Conservation (phyloP, 306 rosid species). For the Cajanus cajan region DNA sequence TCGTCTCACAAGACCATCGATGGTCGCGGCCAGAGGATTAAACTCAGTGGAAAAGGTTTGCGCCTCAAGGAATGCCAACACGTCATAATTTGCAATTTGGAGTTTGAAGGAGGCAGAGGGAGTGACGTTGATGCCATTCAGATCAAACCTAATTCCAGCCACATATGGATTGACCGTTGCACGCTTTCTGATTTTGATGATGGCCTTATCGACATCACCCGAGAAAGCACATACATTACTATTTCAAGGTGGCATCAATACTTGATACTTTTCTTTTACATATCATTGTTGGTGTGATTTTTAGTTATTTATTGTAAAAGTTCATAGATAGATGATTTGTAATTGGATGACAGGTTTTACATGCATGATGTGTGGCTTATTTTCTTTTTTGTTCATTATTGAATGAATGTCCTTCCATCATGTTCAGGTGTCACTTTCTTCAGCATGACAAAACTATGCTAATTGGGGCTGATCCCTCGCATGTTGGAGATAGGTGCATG, state of each 20-base stretch:
- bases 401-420: neutral
- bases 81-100: conserved; percentile 89
- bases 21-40: conserved; percentile 83
- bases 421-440: conserved; percentile 78
- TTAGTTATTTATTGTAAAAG: too few relatives aligned
- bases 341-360: too few relatives aligned
- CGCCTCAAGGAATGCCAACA: conserved; percentile 91
- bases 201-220: conserved; percentile 84
- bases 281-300: too few relatives aligned
- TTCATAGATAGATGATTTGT: too few relatives aligned
- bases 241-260: conserved; percentile 63
- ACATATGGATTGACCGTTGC: conserved; percentile 96
- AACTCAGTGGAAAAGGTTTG: conserved; percentile 77
- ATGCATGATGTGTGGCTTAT: neutral
- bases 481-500: conserved; percentile 72
- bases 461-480: conserved; percentile 86
- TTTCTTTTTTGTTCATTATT: neutral
- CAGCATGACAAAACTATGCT: conserved; percentile 91
- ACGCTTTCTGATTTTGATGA: conserved; percentile 81
- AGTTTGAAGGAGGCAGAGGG: conserved; percentile 95
- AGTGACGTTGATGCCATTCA: conserved; percentile 91
- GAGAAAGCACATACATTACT: conserved; percentile 84
- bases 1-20: conserved; percentile 84
- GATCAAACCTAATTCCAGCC: conserved; percentile 91
- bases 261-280: neutral